Conservation (phyloP, 139 green algal species). For the Coelastrella sp. region DNA sequence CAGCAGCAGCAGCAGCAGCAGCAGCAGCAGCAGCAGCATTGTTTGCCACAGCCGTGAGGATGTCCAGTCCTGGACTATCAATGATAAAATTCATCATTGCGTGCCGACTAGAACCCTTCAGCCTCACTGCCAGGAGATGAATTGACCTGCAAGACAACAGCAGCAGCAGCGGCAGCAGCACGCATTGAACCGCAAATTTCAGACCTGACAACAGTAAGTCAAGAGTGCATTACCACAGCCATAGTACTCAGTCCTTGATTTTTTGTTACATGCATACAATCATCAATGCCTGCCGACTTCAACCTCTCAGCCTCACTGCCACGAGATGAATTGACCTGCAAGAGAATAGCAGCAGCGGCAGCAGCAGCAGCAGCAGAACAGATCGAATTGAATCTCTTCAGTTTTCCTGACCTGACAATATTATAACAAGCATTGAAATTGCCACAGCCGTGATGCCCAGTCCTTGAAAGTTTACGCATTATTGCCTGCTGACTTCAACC, state of each 20-base stretch:
- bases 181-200: not conserved
- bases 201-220: not conserved
- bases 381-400: not conserved
- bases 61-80: not conserved
- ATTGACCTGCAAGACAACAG: not conserved
- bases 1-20: not conserved
- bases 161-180: not conserved
- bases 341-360: not conserved
- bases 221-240: no score
- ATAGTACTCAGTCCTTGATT: not conserved
- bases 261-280: no score
- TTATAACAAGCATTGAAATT: no score
- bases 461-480: not conserved
- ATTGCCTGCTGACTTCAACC: no score
- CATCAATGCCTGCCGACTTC: no score
- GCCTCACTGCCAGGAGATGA: conserved; percentile 21
- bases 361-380: not conserved
- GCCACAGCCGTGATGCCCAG: no score
- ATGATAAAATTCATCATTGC: conserved; percentile 39
- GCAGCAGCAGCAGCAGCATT: no score
- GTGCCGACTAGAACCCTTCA: not conserved
- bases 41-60: no score
- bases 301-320: no score
- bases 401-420: not conserved
- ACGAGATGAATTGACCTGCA: conserved; percentile 27